Conservation (phyloP, 2,329 filamentous ascomycete genomes). For the Fusarium lateritium region DNA sequence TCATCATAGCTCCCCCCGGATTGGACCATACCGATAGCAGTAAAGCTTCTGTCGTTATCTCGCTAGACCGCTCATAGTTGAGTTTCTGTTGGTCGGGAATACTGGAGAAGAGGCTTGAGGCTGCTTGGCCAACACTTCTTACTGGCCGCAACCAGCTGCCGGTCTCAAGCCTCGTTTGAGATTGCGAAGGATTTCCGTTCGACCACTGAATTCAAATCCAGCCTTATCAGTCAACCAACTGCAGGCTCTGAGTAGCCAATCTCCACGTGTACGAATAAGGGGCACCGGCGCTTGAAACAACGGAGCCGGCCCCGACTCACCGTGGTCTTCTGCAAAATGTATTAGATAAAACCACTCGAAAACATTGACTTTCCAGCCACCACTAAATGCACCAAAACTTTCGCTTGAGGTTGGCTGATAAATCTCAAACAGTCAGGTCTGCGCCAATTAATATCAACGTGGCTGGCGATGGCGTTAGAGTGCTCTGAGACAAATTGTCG, state of each 20-base stretch:
- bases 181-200: neutral
- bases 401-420: too few species aligned
- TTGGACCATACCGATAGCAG: neutral
- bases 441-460: too few species aligned
- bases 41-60: neutral
- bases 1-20: neutral
- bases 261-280: neutral
- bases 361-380: too few species aligned
- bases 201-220: neutral
- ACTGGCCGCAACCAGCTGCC: neutral
- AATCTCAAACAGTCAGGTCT: too few species aligned
- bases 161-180: neutral
- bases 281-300: neutral
- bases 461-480: too few species aligned
- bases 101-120: neutral
- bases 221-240: neutral
- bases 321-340: too few species aligned
- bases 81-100: constrained; percentile 1
- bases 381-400: too few species aligned
- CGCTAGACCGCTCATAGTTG: neutral
- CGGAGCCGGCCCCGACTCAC: neutral
- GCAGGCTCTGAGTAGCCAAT: neutral
- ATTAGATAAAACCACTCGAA: too few species aligned
- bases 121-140: neutral
- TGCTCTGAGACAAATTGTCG: too few species aligned